These are phyloP conservation scores for Allantophomopsis lycopodina DNA, from an alignment of 2,329 filamentous ascomycete genomes.

Conservation along the genomic window DNA sequence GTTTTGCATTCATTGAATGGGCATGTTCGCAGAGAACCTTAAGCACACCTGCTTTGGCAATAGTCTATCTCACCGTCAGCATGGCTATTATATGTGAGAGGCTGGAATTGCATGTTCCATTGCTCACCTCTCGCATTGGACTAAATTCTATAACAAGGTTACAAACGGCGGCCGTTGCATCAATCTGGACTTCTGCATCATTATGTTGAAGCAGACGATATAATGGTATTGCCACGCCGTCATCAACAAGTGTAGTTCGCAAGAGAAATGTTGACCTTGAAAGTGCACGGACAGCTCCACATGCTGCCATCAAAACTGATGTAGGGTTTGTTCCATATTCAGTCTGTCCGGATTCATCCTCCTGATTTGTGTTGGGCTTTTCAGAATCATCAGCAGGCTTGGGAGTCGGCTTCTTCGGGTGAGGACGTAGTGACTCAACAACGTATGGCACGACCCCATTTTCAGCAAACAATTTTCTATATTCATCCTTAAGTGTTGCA, in stretches of 20 bases:
- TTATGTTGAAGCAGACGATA: slow-evolving; percentile 62
- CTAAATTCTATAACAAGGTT: slow-evolving; percentile 84
- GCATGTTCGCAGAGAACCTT: slow-evolving; percentile 72
- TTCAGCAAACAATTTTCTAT: slow-evolving; percentile 70
- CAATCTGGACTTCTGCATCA: slow-evolving; percentile 69
- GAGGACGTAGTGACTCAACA: slow-evolving; percentile 64
- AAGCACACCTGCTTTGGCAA: slow-evolving; percentile 62
- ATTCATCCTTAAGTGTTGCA: slow-evolving; percentile 68
- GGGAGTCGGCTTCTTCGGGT: slow-evolving; percentile 32
- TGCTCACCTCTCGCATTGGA: slow-evolving; percentile 72
- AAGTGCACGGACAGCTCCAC: slow-evolving; percentile 66
- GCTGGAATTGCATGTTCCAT: neutral
- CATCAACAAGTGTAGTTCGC: slow-evolving; percentile 76
- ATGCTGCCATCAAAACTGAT: slow-evolving; percentile 71
- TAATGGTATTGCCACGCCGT: slow-evolving; percentile 65
- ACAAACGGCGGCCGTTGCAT: slow-evolving; percentile 70
- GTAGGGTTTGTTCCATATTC: slow-evolving; percentile 62
- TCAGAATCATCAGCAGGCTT: slow-evolving; percentile 22
- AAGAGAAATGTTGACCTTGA: slow-evolving; percentile 76
- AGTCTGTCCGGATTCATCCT: slow-evolving; percentile 3
- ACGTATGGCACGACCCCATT: slow-evolving; percentile 71
- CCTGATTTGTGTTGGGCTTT: slow-evolving; percentile 10
- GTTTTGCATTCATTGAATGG: slow-evolving; percentile 62
- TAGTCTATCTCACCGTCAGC: slow-evolving; percentile 32
- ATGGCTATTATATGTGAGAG: neutral